Percentiles rank a stretch among this genome's conserved stretches.
phyloP scores from a whole-genome alignment of 192 early-diverging fungal species.

The Phycomyces nitens region DNA sequence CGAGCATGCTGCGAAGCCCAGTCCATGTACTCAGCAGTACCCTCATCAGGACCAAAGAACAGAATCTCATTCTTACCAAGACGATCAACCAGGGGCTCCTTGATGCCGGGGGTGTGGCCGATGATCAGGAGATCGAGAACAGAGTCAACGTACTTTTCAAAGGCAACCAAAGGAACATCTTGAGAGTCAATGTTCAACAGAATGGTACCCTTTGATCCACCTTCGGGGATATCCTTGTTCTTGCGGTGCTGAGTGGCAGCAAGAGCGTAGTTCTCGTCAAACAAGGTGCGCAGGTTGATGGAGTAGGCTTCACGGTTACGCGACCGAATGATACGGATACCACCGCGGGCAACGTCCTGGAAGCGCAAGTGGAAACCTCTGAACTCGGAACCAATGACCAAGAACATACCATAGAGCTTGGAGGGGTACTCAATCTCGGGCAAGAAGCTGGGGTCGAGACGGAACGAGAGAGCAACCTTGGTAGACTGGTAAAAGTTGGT shows the following conservation, averaged over 20 bases:
- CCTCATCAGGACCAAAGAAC: constrained; percentile 99
- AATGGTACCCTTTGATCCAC: constrained; percentile 98
- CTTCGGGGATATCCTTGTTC: constrained; percentile 99
- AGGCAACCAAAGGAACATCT: constrained; percentile 90
- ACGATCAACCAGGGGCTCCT: constrained; percentile 91
- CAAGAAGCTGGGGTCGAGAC: constrained; percentile 90
- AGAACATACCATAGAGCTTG: constrained; percentile 90
- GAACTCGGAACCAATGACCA: constrained; percentile 96
- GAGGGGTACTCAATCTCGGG: constrained; percentile 93
- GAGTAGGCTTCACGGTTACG: constrained; percentile 95
- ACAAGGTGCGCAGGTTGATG: constrained; percentile 93
- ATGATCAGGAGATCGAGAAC: constrained; percentile 88
- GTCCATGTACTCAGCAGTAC: constrained; percentile 98
- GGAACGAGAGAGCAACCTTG: constrained; percentile 98
- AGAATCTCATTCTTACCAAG: constrained; percentile 94
- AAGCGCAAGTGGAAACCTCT: constrained; percentile 98
- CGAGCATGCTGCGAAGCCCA: constrained; percentile 96
- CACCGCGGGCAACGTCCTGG: constrained; percentile 96
- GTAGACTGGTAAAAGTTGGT: constrained; percentile 99
- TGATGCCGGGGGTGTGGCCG: constrained; percentile 94
- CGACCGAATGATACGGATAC: constrained; percentile 96
- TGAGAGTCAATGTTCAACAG: constrained; percentile 89
- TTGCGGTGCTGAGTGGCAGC: constrained; percentile 97
- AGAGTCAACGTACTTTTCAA: constrained; percentile 98
- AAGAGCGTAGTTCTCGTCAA: constrained; percentile 98